phyloP scores from a whole-genome alignment of 768 basidiomycete genomes.

The Tricholoma bakamatsutake region DNA sequence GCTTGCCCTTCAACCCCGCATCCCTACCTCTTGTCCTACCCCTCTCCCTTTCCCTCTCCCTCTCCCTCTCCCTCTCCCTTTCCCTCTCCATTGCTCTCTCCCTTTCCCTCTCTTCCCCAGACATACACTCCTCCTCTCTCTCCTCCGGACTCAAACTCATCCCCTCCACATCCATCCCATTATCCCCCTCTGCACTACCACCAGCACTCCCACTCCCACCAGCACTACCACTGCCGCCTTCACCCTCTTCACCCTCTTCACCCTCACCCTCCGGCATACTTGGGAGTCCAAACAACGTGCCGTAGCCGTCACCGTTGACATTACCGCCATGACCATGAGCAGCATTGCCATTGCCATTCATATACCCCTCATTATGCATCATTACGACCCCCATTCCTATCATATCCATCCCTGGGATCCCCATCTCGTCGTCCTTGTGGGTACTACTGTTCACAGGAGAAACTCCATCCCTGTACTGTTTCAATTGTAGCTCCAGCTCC shows the following conservation, averaged over 20 bases:
- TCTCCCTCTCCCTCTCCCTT: constrained; percentile 14
- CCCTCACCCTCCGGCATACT: constrained; percentile 24
- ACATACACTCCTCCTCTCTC: constrained; percentile 15
- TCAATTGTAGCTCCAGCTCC: constrained; percentile 71
- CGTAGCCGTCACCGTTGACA: background rate
- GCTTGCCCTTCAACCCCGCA: background rate
- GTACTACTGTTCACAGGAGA: constrained; percentile 9
- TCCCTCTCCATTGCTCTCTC: too few relatives aligned
- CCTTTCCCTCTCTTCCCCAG: constrained; percentile 6
- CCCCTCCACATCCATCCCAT: background rate
- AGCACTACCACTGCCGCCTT: too few relatives aligned
- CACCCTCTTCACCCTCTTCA: background rate
- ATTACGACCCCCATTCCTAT: constrained; percentile 7
- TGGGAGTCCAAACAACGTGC: constrained; percentile 20
- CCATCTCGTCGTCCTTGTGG: background rate
- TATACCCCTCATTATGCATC: background rate
- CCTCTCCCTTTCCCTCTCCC: constrained; percentile 9
- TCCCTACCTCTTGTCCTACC: constrained; percentile 5
- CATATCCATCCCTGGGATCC: background rate
- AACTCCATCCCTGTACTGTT: constrained; percentile 31
- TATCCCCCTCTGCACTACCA: constrained; percentile 7
- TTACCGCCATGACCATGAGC: background rate
- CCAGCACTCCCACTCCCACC: too few relatives aligned
- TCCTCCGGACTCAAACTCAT: constrained; percentile 12
- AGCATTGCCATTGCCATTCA: background rate